Percentiles rank a stretch among this genome's conserved stretches.
phyloP scores from a whole-genome alignment of 1,284 basidiomycete species.

The Puccinia hordei region DNA sequence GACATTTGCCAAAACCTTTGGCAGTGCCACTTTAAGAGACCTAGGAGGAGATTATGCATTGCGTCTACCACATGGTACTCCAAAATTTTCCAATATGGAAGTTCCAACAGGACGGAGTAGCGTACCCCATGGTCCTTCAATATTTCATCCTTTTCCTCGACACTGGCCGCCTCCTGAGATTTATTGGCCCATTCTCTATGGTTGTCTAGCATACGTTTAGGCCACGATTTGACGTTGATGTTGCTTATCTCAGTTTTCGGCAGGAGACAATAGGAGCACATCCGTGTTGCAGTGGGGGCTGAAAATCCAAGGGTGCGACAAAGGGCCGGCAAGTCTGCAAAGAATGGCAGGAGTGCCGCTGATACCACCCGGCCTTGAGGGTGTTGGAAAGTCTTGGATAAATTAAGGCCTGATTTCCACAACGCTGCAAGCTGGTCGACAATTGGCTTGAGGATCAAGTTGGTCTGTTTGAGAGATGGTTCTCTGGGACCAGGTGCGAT shows the following conservation, averaged over 20 bases:
- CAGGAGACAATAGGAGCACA: conserved; percentile 50
- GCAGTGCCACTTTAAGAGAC: conserved; percentile 8
- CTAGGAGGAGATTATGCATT: conserved; percentile 34
- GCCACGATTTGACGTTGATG: conserved; percentile 5
- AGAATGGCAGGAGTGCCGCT: conserved; percentile 34
- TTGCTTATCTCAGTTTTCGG: conserved; percentile 20
- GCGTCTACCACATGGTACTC: conserved; percentile 27
- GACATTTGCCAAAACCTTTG: conserved; percentile 23
- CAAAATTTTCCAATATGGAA: conserved; percentile 27
- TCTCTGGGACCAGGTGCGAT: conserved; percentile 59
- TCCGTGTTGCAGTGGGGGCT: conserved; percentile 10
- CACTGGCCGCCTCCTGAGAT: neutral
- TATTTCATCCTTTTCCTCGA: neutral
- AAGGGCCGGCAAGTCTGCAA: conserved; percentile 51
- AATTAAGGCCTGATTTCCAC: conserved; percentile 4
- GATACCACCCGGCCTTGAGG: neutral
- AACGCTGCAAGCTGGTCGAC: conserved; percentile 13
- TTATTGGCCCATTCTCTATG: conserved; percentile 15
- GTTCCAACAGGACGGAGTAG: conserved; percentile 25
- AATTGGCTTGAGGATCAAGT: conserved; percentile 10
- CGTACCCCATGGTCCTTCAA: conserved; percentile 2
- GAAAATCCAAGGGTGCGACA: conserved; percentile 48
- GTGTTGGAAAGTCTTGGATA: neutral
- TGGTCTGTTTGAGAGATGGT: conserved; percentile 53
- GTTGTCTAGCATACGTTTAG: neutral